phyloP scores from a whole-genome alignment of 345 rosid species.

The Ceriops decandra region DNA sequence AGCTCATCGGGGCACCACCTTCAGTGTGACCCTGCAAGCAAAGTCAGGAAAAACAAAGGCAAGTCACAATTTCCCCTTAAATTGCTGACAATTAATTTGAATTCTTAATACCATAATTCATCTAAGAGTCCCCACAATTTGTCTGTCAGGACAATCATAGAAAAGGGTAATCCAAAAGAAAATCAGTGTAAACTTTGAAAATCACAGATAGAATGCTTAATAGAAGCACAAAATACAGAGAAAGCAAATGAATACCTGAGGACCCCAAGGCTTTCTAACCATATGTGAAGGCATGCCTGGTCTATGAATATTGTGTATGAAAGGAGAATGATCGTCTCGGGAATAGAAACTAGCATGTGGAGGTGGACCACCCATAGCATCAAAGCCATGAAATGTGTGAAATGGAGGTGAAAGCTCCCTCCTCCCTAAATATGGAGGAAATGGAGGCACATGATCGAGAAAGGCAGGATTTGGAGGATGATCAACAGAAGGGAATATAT shows the following conservation, averaged over 20 bases:
- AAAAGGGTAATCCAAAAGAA: not conserved
- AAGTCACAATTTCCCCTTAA: conserved; percentile 14
- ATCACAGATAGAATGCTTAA: not conserved
- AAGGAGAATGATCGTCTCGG: conserved; percentile 48
- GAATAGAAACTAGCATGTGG: conserved; percentile 48
- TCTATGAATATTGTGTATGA: conserved; percentile 44
- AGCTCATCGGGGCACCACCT: conserved; percentile 40
- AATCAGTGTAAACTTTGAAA: not conserved
- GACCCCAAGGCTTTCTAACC: conserved; percentile 66
- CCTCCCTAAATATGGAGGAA: conserved; percentile 53
- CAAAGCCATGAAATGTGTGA: conserved; percentile 48
- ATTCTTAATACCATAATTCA: not conserved
- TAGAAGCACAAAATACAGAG: not conserved
- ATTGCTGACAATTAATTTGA: too few relatives aligned
- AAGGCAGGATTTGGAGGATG: conserved; percentile 49
- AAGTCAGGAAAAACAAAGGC: conserved; percentile 8
- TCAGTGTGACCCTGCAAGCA: conserved; percentile 45
- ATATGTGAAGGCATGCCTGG: conserved; percentile 47
- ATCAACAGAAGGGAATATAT: conserved; percentile 42
- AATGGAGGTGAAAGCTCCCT: conserved; percentile 66
- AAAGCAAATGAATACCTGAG: conserved; percentile 41
- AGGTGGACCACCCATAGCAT: conserved; percentile 52
- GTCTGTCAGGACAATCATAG: not conserved
- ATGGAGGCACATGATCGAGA: conserved; percentile 51
- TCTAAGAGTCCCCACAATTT: not conserved